Base-by-base conservation (phyloP, 192 early-diverging fungal genomes). In the Umbelopsis sp. region DNA sequence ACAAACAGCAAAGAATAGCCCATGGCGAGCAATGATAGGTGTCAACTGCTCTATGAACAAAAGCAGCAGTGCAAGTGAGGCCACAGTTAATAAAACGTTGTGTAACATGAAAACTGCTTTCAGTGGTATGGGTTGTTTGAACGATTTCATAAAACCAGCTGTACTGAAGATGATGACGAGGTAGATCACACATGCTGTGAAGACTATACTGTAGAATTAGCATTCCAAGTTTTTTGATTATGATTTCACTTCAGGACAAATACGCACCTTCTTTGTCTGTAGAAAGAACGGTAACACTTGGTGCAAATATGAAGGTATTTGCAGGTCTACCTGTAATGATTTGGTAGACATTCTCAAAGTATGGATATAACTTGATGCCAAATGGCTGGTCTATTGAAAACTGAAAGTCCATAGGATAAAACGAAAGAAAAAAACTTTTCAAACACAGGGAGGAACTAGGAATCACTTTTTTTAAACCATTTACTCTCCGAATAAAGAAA, bases 131-230 rank as follows among this genome's bases (percentile, higher is more conserved):
- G 89, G 85, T 20, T 86, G 84, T 62, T 88, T 83, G 72, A 81
- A 75, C 74, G 79, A 80, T 76, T 79, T 83, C 89, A 93, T 90
- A 68, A 90, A 66, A 69, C 78, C 72, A 65, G 88, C 87, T 54
- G 87, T 88, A 51, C 92, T 89, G 79, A 92, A 92, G 85, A 94
- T 89, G 68, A 88, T 72, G 22, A 86, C 81, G 32, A 92, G 82
- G 79, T 94, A 94, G 66, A 81, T 80, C 56, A 84, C 69, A 43
- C 80, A 82, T 66, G 72, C 74, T 73, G 77, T 52, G 52, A 52
- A 29, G 32, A 85, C 83, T 62, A 32, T 20, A n/a, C 4, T 41
- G 38, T 41, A 26, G 17, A 20, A 20, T 20, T 10, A 34, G 56
- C 25, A n/a, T n/a, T 20, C 25, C 26, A 26, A 62, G 26, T 31